Conservation (phyloP, 2,329 filamentous ascomycete genomes). For the Fusarium coffeatum region DNA sequence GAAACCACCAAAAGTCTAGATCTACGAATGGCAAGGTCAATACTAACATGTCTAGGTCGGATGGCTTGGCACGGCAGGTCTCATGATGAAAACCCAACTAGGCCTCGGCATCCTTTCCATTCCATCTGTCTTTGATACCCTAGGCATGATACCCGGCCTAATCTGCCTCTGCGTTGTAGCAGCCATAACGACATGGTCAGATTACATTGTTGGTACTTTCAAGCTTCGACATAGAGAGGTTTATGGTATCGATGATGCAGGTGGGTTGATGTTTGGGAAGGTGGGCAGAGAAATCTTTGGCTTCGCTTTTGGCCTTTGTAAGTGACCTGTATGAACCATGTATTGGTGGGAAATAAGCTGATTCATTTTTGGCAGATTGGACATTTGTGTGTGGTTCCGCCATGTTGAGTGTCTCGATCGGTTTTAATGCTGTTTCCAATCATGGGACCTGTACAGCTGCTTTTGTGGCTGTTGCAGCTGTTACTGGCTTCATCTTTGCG, state of each 20-base stretch:
- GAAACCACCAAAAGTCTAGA: not conserved
- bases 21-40: not conserved
- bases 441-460: constrained; percentile 55
- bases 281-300: constrained; percentile 58
- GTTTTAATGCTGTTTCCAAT: constrained; percentile 53
- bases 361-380: constrained; percentile 27
- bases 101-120: constrained; percentile 62
- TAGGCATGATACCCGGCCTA: constrained; percentile 61
- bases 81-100: constrained; percentile 62
- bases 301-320: constrained; percentile 51
- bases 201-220: constrained; percentile 62
- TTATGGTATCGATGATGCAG: constrained; percentile 66
- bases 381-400: constrained; percentile 37
- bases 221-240: constrained; percentile 63
- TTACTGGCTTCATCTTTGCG: constrained; percentile 46
- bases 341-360: not conserved
- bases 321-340: not conserved
- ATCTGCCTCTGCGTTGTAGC: constrained; percentile 56
- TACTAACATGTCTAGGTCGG: constrained; percentile 49
- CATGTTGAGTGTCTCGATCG: constrained; percentile 52
- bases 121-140: constrained; percentile 57
- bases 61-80: constrained; percentile 57
- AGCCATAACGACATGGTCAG: constrained; percentile 61
- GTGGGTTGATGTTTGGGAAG: constrained; percentile 60
- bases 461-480: constrained; percentile 53